These are phyloP conservation scores for Pleurotus giganteus DNA, from an alignment of 768 basidiomycete species.

Conservation along the genomic window DNA sequence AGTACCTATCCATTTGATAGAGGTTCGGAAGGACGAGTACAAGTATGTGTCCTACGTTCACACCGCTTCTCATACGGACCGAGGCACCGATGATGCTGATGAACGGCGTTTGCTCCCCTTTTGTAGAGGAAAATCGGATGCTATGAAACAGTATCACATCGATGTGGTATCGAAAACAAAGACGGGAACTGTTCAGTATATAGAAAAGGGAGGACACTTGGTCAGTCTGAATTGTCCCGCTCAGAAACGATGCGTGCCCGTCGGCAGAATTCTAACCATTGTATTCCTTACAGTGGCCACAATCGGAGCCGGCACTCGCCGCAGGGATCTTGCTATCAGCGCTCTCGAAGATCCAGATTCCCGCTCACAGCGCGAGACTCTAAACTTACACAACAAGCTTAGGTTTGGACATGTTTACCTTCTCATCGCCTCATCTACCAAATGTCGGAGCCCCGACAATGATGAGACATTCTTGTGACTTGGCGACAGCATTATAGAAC, in stretches of 20 bases:
- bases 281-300: conserved; percentile 1
- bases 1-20: conserved; percentile 16
- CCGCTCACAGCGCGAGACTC: not conserved
- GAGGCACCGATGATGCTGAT: no score
- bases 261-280: not conserved
- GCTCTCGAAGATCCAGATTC: conserved; percentile 4
- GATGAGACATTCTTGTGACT: no score
- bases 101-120: not conserved
- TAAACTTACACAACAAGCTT: not conserved
- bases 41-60: conserved; percentile 6
- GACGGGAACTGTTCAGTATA: conserved; percentile 15
- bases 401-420: not conserved
- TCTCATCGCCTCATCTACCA: not conserved
- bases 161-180: conserved; percentile 10
- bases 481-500: no score
- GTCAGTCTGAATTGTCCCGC: conserved; percentile 8
- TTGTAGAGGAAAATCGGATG: conserved; percentile 13
- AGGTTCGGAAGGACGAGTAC: conserved; percentile 19
- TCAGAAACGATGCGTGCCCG: not conserved
- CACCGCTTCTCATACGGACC: no score
- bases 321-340: conserved; percentile 2
- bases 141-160: conserved; percentile 16
- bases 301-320: conserved; percentile 3
- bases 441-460: no score
- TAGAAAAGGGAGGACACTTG: conserved; percentile 20